phyloP scores from a whole-genome alignment of 257 asterid species.

The Petrea volubilis region DNA sequence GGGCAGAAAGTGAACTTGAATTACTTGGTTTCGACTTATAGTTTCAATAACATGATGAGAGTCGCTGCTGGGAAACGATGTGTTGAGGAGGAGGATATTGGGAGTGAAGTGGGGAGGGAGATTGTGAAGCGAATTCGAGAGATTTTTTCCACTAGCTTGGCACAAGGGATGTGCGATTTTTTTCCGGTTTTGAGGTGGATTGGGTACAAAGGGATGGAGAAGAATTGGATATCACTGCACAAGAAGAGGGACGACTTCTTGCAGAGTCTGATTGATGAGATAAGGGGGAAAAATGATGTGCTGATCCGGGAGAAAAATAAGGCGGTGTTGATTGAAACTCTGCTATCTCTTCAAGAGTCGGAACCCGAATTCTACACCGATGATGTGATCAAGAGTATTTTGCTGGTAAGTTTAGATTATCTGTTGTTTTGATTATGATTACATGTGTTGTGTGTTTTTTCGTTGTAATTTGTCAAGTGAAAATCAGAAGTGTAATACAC shows the following conservation, averaged over 20 bases:
- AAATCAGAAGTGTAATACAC: too few relatives aligned
- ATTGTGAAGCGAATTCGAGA: conserved; percentile 29
- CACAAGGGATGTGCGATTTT: conserved; percentile 44
- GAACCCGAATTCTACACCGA: conserved; percentile 60
- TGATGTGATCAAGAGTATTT: conserved; percentile 45
- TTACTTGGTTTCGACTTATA: conserved; percentile 22
- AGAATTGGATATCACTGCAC: conserved; percentile 20
- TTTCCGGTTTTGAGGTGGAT: conserved; percentile 60
- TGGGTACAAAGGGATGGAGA: conserved; percentile 57
- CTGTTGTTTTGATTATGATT: neutral
- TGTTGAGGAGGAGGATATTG: conserved; percentile 38
- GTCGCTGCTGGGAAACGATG: conserved; percentile 36
- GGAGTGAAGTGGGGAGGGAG: conserved; percentile 35
- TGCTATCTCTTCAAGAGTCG: conserved; percentile 39
- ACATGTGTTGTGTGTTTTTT: neutral
- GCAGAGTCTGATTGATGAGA: conserved; percentile 34
- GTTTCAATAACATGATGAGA: conserved; percentile 41
- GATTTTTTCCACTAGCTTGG: conserved; percentile 12
- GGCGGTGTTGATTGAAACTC: conserved; percentile 29
- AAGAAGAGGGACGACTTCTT: conserved; percentile 44
- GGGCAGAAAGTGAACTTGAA: conserved; percentile 39
- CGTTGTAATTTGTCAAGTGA: neutral
- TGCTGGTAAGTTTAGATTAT: conserved; percentile 32
- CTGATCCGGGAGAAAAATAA: neutral
- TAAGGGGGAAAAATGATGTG: conserved; percentile 4